Evolutionary conservation across 352 stramenopile genomes (phyloP), one percentile per base, ranked within the genome.

Genomic region (Globisporangium spinosum): DNA sequence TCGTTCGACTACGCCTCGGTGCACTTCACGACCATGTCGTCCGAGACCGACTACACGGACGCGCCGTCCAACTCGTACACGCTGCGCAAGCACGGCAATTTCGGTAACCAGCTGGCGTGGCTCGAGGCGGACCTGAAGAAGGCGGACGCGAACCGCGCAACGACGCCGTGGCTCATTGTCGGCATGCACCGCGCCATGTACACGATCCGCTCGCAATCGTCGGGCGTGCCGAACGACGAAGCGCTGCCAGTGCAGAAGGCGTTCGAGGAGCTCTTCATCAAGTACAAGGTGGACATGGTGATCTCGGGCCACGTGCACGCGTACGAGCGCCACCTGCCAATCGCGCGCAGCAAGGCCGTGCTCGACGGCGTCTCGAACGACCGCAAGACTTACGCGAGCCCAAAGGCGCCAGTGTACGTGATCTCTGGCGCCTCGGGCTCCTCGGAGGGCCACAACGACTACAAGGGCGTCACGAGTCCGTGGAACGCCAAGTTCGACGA

Each of bases 201-300:
- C 51, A 67, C 68, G 27, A 61, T 77, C 34, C 64, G 65, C 7
- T 75, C 64, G 0, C 25, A 70, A n/a, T 64, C 63, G 5, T 59
- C 64, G 3, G 70, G 65, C 10, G 67, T 71, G 1, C 71, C 71
- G 0, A 77, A 25, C 0, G 62, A 64, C 17, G 55, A 84, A 12
- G 66, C 69, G 0, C 32, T 59, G 7, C 8, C 35, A 13, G 60
- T 96, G 45, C 82, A 94, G 49, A 61, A 57, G 17, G 83, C 86
- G 2, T 93, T 98, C 51, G 90, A 97, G 66, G 78, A 74, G 25
- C 74, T 97, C 10, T 82, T 98, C 32, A 71, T 94, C 60, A 89
- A 92, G 70, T 94, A 93, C 82, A 74, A 82, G n/a, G 89, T 98
- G 10, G 89, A 97, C 54, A 67, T 97, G 2, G 90, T 95, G 32